Evolutionary conservation across 108 stramenopile genomes (phyloP).

Genomic region (Nannochloropsis gaditana): DNA sequence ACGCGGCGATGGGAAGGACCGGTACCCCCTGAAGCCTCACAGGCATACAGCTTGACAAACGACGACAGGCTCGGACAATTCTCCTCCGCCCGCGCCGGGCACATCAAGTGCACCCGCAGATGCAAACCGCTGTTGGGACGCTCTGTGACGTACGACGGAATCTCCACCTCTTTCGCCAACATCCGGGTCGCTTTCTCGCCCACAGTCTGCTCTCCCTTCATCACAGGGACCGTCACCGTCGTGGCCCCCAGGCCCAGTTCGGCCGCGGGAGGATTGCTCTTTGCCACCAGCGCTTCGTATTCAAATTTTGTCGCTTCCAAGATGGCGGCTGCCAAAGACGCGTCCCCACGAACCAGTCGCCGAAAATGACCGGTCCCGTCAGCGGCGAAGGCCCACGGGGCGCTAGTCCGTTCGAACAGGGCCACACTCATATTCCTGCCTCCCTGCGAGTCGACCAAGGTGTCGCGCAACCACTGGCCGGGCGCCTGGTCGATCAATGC

Average conservation of each 20-base stretch:
- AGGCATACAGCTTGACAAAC: neutral
- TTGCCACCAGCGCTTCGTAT: neutral
- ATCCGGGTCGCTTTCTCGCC: neutral
- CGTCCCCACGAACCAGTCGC: neutral
- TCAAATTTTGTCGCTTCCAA: neutral
- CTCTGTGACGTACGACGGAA: constrained; percentile 9
- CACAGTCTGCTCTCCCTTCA: neutral
- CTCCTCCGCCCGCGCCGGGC: neutral
- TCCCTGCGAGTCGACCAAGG: neutral
- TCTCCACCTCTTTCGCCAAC: neutral
- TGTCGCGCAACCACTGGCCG: neutral
- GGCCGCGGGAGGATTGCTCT: neutral
- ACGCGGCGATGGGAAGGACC: neutral
- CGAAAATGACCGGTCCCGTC: neutral
- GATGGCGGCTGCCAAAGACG: neutral
- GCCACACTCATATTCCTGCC: neutral
- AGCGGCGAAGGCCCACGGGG: neutral
- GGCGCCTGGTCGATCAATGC: constrained; percentile 10
- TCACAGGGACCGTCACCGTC: neutral
- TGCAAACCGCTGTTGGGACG: neutral
- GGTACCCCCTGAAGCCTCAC: neutral
- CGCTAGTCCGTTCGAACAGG: neutral
- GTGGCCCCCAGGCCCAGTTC: neutral
- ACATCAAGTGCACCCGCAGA: neutral
- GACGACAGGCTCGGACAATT: neutral